Conservation (phyloP, 129 eudicot genomes). For the Flaveria robusta region DNA sequence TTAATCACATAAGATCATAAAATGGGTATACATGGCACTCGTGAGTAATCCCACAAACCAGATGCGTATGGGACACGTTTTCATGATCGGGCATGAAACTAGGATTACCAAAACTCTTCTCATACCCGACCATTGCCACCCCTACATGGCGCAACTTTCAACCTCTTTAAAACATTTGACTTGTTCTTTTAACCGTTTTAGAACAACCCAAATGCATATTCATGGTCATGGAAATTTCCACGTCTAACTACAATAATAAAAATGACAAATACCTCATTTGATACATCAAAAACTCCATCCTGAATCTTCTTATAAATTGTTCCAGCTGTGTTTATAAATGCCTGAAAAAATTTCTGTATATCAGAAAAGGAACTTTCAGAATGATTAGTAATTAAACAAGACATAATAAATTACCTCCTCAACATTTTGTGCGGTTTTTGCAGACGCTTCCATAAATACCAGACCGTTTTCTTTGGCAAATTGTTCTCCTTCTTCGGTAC, state of each 20-base stretch:
- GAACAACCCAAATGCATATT: neutral
- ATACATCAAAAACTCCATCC: conserved; percentile 89
- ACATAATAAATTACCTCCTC: conserved; percentile 61
- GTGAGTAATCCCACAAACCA: neutral
- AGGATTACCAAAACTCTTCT: neutral
- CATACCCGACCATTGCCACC: neutral
- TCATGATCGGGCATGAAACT: neutral
- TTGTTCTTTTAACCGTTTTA: neutral
- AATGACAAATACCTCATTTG: conserved; percentile 65
- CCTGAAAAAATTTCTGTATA: conserved; percentile 46
- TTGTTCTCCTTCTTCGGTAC: conserved; percentile 95
- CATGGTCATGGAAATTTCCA: neutral
- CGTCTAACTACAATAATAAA: neutral
- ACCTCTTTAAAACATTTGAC: neutral
- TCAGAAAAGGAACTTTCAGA: conserved; percentile 10
- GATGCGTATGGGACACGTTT: neutral
- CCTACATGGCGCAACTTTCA: neutral
- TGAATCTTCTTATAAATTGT: conserved; percentile 88
- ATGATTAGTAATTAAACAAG: neutral
- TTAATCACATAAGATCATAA: neutral
- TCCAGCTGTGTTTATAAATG: conserved; percentile 80
- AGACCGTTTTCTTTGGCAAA: conserved; percentile 92
- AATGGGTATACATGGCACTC: neutral
- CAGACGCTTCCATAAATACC: conserved; percentile 88
- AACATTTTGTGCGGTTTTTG: conserved; percentile 90